phyloP scores from a whole-genome alignment of 2,329 filamentous ascomycete genomes.

The Verticillium longisporum region DNA sequence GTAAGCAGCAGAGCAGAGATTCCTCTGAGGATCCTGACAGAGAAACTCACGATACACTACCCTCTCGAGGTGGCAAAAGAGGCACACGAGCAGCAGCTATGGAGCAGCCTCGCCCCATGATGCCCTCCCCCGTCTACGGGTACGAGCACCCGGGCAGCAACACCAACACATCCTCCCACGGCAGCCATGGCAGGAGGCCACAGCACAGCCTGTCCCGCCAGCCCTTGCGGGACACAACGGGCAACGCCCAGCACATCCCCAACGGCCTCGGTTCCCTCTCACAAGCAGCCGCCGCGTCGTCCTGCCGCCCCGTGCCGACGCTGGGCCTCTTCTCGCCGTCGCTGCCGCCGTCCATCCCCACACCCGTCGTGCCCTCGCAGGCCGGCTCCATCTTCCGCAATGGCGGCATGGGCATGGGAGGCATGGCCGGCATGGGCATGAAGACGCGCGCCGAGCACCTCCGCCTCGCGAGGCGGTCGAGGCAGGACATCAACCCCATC shows the following conservation, averaged over 20 bases:
- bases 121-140: slow-evolving; percentile 41
- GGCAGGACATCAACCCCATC: slow-evolving; percentile 47
- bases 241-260: slow-evolving; percentile 36
- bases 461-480: slow-evolving; percentile 21
- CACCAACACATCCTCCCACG: slow-evolving; percentile 21
- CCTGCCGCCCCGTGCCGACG: slow-evolving; percentile 33
- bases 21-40: neutral
- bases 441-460: slow-evolving; percentile 17
- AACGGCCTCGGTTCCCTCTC: neutral
- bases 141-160: slow-evolving; percentile 34
- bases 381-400: slow-evolving; percentile 28
- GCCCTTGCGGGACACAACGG: slow-evolving; percentile 45
- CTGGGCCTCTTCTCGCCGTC: slow-evolving; percentile 36
- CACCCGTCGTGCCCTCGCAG: slow-evolving; percentile 44
- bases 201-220: slow-evolving; percentile 12
- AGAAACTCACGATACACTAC: neutral
- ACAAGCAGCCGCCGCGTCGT: slow-evolving; percentile 6
- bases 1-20: neutral
- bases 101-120: slow-evolving; percentile 34
- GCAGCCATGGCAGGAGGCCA: slow-evolving; percentile 17
- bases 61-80: neutral
- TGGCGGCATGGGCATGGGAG: slow-evolving; percentile 16
- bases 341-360: slow-evolving; percentile 39
- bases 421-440: slow-evolving; percentile 15
- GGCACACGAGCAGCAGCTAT: slow-evolving; percentile 2